A percentile compares a stretch with the other conserved stretches of the same genome.
These are phyloP conservation scores for Ogataea methylovora DNA, from an alignment of 805 yeast species.

Conservation along the genomic window DNA sequence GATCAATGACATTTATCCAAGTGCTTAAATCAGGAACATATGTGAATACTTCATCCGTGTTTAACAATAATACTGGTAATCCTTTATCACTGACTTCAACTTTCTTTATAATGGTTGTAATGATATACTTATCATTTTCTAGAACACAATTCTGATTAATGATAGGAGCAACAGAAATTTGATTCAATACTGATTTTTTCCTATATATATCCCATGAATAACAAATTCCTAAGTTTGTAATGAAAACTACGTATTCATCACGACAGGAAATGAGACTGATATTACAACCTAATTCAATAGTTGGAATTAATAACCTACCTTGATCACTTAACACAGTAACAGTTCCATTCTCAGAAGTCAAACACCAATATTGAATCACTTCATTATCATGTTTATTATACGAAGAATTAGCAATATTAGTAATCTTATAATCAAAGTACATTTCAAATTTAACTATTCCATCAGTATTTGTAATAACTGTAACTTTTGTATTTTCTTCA, in stretches of 20 bases:
- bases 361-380: constrained; percentile 35
- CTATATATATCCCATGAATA: constrained; percentile 41
- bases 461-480: constrained; percentile 27
- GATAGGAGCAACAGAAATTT: constrained; percentile 47
- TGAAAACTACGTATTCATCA: constrained; percentile 28
- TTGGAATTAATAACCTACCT: constrained; percentile 40
- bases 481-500: constrained; percentile 14
- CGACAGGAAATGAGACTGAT: constrained; percentile 31
- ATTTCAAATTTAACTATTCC: constrained; percentile 31
- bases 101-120: constrained; percentile 15
- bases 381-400: constrained; percentile 34
- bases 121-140: constrained; percentile 16
- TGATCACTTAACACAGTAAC: constrained; percentile 36
- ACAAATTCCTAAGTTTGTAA: constrained; percentile 45
- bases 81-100: constrained; percentile 34
- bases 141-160: constrained; percentile 29
- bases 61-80: constrained; percentile 33
- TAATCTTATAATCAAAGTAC: constrained; percentile 32
- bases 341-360: constrained; percentile 54
- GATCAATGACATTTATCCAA: constrained; percentile 44
- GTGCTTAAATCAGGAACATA: constrained; percentile 33
- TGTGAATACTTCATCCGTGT: constrained; percentile 30
- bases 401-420: constrained; percentile 23
- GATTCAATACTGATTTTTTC: constrained; percentile 27
- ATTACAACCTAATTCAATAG: constrained; percentile 44